phyloP scores from a whole-genome alignment of 1,284 basidiomycete species.

The Neonothopanus nambi region DNA sequence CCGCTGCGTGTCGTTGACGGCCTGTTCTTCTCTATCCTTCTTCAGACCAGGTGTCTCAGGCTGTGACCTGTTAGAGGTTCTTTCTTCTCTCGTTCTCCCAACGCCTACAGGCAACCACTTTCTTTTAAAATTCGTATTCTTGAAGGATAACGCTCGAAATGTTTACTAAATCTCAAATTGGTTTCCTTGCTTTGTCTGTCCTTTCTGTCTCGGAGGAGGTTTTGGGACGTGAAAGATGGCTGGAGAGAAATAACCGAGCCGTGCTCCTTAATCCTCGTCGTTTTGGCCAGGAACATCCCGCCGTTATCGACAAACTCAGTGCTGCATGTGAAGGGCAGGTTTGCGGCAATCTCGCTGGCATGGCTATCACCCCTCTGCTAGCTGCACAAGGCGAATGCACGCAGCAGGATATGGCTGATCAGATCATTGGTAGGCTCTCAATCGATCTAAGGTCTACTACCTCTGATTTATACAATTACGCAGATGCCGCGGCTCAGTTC shows the following conservation, averaged over 20 bases:
- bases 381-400: slow-evolving; percentile 42
- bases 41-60: slow-evolving; percentile 47
- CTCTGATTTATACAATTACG: background rate
- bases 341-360: slow-evolving; percentile 52
- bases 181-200: slow-evolving; percentile 37
- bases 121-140: slow-evolving; percentile 22
- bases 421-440: slow-evolving; percentile 49
- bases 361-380: slow-evolving; percentile 55
- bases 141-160: slow-evolving; percentile 34
- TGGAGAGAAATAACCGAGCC: slow-evolving; percentile 47
- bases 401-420: slow-evolving; percentile 61
- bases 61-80: background rate
- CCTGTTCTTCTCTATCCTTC: slow-evolving; percentile 38
- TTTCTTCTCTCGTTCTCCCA: slow-evolving; percentile 18
- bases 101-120: slow-evolving; percentile 26
- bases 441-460: background rate
- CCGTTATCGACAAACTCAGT: slow-evolving; percentile 46
- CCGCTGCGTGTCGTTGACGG: slow-evolving; percentile 49
- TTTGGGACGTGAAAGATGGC: slow-evolving; percentile 39
- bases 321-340: slow-evolving; percentile 50
- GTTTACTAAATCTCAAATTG: slow-evolving; percentile 44
- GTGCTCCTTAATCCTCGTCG: slow-evolving; percentile 51
- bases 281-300: slow-evolving; percentile 54
- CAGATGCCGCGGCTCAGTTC: slow-evolving; percentile 55
- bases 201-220: slow-evolving; percentile 41